Evolutionary conservation across 768 basidiomycete genomes (phyloP).

Genomic region (Mycena vulgaris): DNA sequence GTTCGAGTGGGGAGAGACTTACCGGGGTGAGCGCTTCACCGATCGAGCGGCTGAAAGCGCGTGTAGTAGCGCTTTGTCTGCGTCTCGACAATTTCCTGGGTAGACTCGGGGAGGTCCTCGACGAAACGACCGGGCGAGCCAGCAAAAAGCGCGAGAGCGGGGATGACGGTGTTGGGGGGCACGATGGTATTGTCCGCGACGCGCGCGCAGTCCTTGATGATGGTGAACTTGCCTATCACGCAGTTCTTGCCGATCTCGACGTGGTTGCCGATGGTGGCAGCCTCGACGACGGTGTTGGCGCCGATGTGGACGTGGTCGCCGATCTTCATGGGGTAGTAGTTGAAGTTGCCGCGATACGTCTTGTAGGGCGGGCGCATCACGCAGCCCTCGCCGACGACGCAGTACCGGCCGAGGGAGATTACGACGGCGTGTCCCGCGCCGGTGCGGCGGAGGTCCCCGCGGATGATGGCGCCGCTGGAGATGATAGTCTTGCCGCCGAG

Average conservation of each 20-base stretch:
- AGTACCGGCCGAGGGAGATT: constrained; percentile 94
- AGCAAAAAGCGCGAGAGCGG: constrained; percentile 86
- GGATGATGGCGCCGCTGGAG: constrained; percentile 89
- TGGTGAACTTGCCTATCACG: constrained; percentile 96
- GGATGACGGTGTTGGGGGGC: constrained; percentile 93
- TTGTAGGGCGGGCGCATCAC: constrained; percentile 94
- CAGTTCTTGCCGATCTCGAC: constrained; percentile 97
- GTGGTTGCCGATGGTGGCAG: constrained; percentile 93
- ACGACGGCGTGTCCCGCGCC: constrained; percentile 95
- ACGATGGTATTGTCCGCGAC: constrained; percentile 92
- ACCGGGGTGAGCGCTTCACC: constrained; percentile 28
- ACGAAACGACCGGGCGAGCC: constrained; percentile 92
- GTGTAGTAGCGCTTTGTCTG: constrained; percentile 90
- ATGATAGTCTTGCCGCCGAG: constrained; percentile 98
- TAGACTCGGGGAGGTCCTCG: constrained; percentile 92
- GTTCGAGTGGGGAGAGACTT: constrained; percentile 14
- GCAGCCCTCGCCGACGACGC: constrained; percentile 90
- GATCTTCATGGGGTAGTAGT: constrained; percentile 98
- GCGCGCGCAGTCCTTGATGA: constrained; percentile 95
- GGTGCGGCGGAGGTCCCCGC: constrained; percentile 92
- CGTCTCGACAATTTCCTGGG: constrained; percentile 91
- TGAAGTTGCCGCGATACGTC: constrained; percentile 92
- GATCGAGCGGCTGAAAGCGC: constrained; percentile 79
- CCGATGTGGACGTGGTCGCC: constrained; percentile 97
- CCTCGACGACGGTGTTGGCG: constrained; percentile 90